Percentiles rank a stretch among this genome's conserved stretches.
Evolutionary conservation across 805 yeast species (phyloP).

Genomic region (Wickerhamiella vanderwaltii): DNA sequence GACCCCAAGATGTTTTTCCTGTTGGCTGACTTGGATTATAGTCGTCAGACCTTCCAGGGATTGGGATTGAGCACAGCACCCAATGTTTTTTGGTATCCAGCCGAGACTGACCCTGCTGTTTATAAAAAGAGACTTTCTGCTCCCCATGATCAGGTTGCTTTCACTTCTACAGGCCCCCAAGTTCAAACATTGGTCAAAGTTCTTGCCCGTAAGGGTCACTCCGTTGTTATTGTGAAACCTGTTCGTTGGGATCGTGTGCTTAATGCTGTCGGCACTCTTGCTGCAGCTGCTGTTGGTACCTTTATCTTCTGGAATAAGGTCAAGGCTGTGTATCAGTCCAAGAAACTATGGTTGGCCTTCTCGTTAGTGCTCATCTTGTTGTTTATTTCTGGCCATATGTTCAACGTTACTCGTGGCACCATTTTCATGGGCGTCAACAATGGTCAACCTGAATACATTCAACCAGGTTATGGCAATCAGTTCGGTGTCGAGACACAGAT

Average conservation of each 20-base stretch:
- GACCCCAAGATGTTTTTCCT: constrained; percentile 49
- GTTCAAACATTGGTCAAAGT: constrained; percentile 21
- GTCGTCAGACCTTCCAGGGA: constrained; percentile 40
- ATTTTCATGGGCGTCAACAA: constrained; percentile 35
- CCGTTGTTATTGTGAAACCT: constrained; percentile 25
- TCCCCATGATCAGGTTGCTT: constrained; percentile 21
- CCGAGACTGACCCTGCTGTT: constrained; percentile 27
- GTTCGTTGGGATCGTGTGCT: constrained; percentile 22
- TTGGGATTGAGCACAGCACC: constrained; percentile 66
- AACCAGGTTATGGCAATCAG: constrained; percentile 62
- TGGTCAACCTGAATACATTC: constrained; percentile 40
- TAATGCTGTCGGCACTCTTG: constrained; percentile 15
- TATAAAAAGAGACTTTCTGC: constrained; percentile 24
- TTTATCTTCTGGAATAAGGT: constrained; percentile 26
- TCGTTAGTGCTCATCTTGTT: constrained; percentile 53
- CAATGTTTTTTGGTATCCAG: constrained; percentile 53
- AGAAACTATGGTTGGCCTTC: constrained; percentile 58
- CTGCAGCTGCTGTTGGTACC: constrained; percentile 12
- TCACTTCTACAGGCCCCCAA: constrained; percentile 21
- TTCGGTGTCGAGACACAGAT: constrained; percentile 84
- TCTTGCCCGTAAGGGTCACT: constrained; percentile 18
- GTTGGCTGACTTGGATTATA: constrained; percentile 54
- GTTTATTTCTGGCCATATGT: constrained; percentile 87
- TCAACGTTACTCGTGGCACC: constrained; percentile 66
- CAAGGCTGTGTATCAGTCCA: constrained; percentile 34